Base-by-base conservation (phyloP, 495 filamentous ascomycete species). In the Penicillium salamii region DNA sequence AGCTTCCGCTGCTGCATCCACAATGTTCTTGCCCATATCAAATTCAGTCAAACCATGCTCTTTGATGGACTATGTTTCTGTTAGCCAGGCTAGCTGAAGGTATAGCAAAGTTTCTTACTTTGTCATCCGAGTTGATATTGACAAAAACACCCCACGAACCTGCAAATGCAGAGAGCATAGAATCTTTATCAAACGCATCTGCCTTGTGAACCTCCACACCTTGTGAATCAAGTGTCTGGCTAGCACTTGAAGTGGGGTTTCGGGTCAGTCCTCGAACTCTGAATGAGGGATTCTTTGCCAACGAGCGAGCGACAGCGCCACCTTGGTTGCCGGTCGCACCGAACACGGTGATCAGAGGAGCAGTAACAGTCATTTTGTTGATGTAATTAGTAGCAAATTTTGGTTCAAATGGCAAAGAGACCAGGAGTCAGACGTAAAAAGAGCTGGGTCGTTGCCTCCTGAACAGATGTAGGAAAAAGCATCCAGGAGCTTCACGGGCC, bases 71-170 rank as follows among this genome's bases (percentile, higher is more conserved):
- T n/a, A n/a, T n/a, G n/a, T n/a, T n/a, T n/a, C n/a, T n/a, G n/a
- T n/a, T n/a, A n/a, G n/a, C n/a, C n/a, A n/a, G n/a, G n/a, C n/a
- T n/a, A n/a, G n/a, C n/a, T n/a, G n/a, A n/a, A n/a, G n/a, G n/a
- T n/a, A n/a, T n/a, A n/a, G n/a, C n/a, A 38, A 38, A 38, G 18
- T 17, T 17, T 19, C 35, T 38, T 38, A 38, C 35, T 17, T 14
- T 14, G 35, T 38, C 35, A 17, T 38, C 35, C 35, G 35, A 38
- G 20, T 38, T 38, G 35, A 38, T 38, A 38, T 38, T 38, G 18
- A 38, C 15, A 17, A 38, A 38, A 38, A 38, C 35, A 3, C 12
- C 35, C 35, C 35, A 38, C 15, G 35, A 38, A 19, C 35, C 35
- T 18, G 18, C 15, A 14, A 38, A 38, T 7, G 35, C 35, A 14